A percentile compares a stretch with the other conserved stretches of the same genome.
Conservation (phyloP, 257 asterid genomes). For the Forsythia suspensa region DNA sequence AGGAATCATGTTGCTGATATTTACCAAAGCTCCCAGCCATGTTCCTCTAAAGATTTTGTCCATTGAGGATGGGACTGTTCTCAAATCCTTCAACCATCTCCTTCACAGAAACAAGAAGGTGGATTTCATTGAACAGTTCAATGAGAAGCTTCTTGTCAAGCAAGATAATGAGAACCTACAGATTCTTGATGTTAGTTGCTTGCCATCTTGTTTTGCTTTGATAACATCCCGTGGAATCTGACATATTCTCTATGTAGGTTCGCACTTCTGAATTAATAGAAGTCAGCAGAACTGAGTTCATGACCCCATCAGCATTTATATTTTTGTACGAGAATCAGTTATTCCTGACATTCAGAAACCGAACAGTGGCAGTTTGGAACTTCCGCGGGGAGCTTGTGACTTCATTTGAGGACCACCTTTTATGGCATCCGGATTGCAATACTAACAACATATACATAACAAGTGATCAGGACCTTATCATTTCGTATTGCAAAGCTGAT, state of each 20-base stretch:
- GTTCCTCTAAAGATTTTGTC: slow-evolving; percentile 92
- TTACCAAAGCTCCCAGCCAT: slow-evolving; percentile 62
- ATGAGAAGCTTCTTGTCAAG: slow-evolving; percentile 97
- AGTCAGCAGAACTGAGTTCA: slow-evolving; percentile 92
- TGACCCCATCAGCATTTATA: slow-evolving; percentile 99
- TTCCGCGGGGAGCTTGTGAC: slow-evolving; percentile 98
- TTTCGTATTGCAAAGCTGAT: slow-evolving; percentile 95
- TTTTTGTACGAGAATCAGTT: slow-evolving; percentile 94
- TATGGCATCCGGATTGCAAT: slow-evolving; percentile 99
- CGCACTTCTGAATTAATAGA: slow-evolving; percentile 87
- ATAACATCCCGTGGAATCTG: slow-evolving; percentile 19
- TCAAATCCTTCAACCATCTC: slow-evolving; percentile 85
- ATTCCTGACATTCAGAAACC: slow-evolving; percentile 89
- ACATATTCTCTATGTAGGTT: slow-evolving; percentile 53
- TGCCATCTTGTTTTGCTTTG: not conserved
- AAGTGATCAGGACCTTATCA: slow-evolving; percentile 96
- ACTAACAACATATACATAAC: slow-evolving; percentile 98
- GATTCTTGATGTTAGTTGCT: slow-evolving; percentile 82
- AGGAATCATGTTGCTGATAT: slow-evolving; percentile 91
- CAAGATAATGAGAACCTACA: slow-evolving; percentile 98
- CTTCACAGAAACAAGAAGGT: slow-evolving; percentile 94
- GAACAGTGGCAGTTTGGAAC: slow-evolving; percentile 99
- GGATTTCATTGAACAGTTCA: slow-evolving; percentile 95
- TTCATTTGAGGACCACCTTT: slow-evolving; percentile 93
- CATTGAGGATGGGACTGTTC: slow-evolving; percentile 95